phyloP scores from a whole-genome alignment of 2,329 filamentous ascomycete species.

The Hypoxylon rubiginosum region DNA sequence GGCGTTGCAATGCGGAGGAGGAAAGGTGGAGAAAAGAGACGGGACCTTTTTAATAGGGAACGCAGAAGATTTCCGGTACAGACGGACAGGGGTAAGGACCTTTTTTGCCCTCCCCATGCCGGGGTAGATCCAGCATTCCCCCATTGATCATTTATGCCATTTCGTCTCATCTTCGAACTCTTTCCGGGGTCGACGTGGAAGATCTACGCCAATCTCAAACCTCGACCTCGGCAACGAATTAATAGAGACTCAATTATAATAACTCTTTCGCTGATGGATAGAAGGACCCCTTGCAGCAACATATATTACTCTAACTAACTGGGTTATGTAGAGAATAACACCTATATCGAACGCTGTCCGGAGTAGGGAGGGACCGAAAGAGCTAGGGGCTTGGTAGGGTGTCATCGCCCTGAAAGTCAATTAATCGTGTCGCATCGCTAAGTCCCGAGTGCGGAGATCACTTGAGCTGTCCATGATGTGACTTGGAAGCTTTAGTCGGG shows the following conservation, averaged over 20 bases:
- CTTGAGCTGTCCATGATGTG: slow-evolving; percentile 40
- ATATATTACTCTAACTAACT: slow-evolving; percentile 10
- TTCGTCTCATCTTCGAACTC: slow-evolving; percentile 27
- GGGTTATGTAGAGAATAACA: slow-evolving; percentile 6
- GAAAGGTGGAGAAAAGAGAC: slow-evolving; percentile 41
- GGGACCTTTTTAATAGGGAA: slow-evolving; percentile 34
- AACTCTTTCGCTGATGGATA: slow-evolving; percentile 14
- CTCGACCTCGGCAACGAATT: slow-evolving; percentile 8
- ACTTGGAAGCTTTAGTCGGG: slow-evolving; percentile 25
- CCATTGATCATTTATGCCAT: slow-evolving; percentile 17
- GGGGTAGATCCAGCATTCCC: slow-evolving; percentile 31
- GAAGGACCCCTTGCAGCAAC: slow-evolving; percentile 21
- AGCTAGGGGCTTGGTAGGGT: slow-evolving; percentile 28
- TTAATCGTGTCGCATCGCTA: slow-evolving; percentile 41
- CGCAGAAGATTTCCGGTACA: slow-evolving; percentile 36
- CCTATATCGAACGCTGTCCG: slow-evolving; percentile 13
- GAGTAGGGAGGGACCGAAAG: slow-evolving; percentile 29
- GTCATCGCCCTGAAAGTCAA: slow-evolving; percentile 40
- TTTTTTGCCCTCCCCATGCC: slow-evolving; percentile 19
- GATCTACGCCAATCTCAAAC: slow-evolving; percentile 20
- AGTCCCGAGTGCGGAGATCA: slow-evolving; percentile 43
- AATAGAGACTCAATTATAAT: slow-evolving; percentile 24
- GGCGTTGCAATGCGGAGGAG: slow-evolving; percentile 44
- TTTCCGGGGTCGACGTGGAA: slow-evolving; percentile 13
- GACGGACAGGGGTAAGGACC: slow-evolving; percentile 29